Percentiles rank a stretch among this genome's conserved stretches.
Evolutionary conservation across 2,329 filamentous ascomycete species (phyloP).

Genomic region (Aspergillus persii): DNA sequence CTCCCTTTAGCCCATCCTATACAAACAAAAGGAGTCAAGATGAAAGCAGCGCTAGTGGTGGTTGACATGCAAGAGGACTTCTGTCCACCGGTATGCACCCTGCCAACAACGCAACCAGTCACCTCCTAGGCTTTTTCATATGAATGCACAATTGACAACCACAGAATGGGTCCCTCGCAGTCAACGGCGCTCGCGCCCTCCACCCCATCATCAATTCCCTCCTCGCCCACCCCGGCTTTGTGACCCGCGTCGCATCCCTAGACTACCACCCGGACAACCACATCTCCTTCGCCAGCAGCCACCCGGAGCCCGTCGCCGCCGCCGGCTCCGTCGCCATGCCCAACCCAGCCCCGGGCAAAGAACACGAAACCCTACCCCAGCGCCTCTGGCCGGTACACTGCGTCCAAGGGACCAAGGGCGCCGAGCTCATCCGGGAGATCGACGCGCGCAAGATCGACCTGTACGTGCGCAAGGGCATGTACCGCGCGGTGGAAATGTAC

Average conservation of each 20-base stretch:
- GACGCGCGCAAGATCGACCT: conserved; percentile 58
- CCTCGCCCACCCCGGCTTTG: conserved; percentile 65
- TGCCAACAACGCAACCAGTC: background rate
- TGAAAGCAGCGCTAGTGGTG: conserved; percentile 62
- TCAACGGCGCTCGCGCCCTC: conserved; percentile 70
- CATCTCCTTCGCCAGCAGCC: conserved; percentile 85
- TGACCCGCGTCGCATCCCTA: conserved; percentile 76
- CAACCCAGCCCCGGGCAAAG: conserved; percentile 49
- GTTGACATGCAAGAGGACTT: conserved; percentile 96
- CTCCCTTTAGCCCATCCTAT: background rate
- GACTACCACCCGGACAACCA: conserved; percentile 85
- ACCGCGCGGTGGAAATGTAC: conserved; percentile 83
- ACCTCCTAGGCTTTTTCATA: background rate
- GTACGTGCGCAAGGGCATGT: conserved; percentile 74
- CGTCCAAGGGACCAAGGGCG: conserved; percentile 70
- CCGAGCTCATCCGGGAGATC: conserved; percentile 71
- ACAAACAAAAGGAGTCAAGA: conserved; percentile 6
- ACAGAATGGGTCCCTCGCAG: conserved; percentile 80
- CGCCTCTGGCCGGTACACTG: conserved; percentile 90
- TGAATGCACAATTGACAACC: background rate
- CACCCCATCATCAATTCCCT: conserved; percentile 71
- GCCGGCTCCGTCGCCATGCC: conserved; percentile 61
- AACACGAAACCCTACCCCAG: conserved; percentile 61
- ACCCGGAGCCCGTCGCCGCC: conserved; percentile 65
- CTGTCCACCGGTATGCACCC: conserved; percentile 71